Evolutionary conservation across 2,329 filamentous ascomycete genomes (phyloP).

Genomic region (Bipolaris cookei): DNA sequence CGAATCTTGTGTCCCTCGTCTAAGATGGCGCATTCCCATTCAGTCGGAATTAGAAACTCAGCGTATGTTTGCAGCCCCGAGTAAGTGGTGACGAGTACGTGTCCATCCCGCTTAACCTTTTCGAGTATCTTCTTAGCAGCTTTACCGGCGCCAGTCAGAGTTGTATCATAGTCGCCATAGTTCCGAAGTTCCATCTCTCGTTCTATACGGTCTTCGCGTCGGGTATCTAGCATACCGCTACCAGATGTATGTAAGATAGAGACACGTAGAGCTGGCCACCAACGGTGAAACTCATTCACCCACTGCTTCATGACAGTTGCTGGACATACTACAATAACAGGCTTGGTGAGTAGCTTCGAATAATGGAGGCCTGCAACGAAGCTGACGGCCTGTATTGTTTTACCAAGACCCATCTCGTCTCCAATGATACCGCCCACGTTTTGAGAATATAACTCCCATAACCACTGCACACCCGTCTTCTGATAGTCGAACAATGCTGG

Average conservation of each 20-base stretch:
- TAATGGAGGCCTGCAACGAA: constrained; percentile 92
- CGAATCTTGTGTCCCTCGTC: constrained; percentile 99
- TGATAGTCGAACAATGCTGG: constrained; percentile 95
- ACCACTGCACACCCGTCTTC: constrained; percentile 95
- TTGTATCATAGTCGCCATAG: constrained; percentile 54
- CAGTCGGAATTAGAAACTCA: constrained; percentile 77
- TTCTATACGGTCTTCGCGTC: constrained; percentile 66
- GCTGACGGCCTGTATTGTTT: constrained; percentile 82
- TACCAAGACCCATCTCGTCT: constrained; percentile 98
- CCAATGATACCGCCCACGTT: constrained; percentile 92
- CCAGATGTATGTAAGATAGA: constrained; percentile 95
- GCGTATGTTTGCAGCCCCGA: constrained; percentile 93
- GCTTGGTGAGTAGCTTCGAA: constrained; percentile 81
- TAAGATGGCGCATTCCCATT: constrained; percentile 93
- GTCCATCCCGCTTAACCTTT: constrained; percentile 80
- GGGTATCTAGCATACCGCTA: constrained; percentile 90
- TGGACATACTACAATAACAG: constrained; percentile 89
- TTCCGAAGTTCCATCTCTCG: constrained; percentile 60
- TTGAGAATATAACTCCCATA: constrained; percentile 89
- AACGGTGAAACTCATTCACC: constrained; percentile 97
- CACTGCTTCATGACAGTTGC: constrained; percentile 96
- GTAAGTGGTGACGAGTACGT: constrained; percentile 95
- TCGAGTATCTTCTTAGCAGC: constrained; percentile 82
- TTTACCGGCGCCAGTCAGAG: constrained; percentile 64
- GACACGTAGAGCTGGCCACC: constrained; percentile 98